Evolutionary conservation across 257 asterid species (phyloP), one percentile per base, ranked within the genome.

Genomic region (Nicotiana paniculata): DNA sequence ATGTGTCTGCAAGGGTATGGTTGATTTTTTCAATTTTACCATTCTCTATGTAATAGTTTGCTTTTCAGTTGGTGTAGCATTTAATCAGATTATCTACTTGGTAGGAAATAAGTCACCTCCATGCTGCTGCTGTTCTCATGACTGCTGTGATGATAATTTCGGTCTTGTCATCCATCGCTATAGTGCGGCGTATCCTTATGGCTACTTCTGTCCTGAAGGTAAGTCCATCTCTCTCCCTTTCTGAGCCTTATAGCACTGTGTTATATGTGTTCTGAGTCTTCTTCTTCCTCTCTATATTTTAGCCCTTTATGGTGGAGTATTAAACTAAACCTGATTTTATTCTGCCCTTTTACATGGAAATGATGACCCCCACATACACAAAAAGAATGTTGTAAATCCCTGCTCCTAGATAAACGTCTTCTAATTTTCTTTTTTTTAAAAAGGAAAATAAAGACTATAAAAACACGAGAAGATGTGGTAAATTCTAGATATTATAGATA

Each of bases 161-260:
- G 77, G 84, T 93, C 87, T 88, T 96, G 76, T 93, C 97, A 77
- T 96, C 99, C 74, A 89, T 96, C 64, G 99, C 99, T 76, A 87
- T 96, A 82, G 91, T 91, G 75, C 97, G 98, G 16, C 98, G 99
- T 62, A 96, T 96, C 86, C 95, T 96, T 80, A 93, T 96, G 98
- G 99, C 98, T 17, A 91, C 98, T 58, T 96, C 99, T 2, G 98
- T 96, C 81, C 97, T 96, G 69, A 96, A 96, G 99, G 98, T 88
- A 90, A 89, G 93, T 86, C 18, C 53, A 58, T 26, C 65, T 55
- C 35, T 26, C 61, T 63, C 69, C 77, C 83, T 77, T 84, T 64
- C 5, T 81, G n/a, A 11, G 24, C n/a, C 61, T 55, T 55, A 17
- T 58, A 58, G 64, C 9, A 58, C 63, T 58, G 63, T 58, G 63